Percentiles rank a stretch among this genome's conserved stretches.
These are phyloP conservation scores for Kodamaea neixiangensis DNA, from an alignment of 805 yeast genomes.

Conservation along the genomic window DNA sequence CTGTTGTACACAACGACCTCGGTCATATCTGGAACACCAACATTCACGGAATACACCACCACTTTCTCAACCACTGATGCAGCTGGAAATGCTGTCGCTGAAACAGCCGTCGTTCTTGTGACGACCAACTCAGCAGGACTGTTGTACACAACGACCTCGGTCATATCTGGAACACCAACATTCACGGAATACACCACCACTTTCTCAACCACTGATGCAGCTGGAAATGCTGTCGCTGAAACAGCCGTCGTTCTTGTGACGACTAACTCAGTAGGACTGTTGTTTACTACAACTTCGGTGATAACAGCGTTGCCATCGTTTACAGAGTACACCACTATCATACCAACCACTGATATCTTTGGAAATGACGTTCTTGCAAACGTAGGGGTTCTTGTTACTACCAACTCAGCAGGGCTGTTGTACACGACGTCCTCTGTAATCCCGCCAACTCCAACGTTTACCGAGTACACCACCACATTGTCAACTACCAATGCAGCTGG, in stretches of 20 bases:
- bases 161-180: neutral
- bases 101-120: slow-evolving; percentile 16
- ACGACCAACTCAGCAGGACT: slow-evolving; percentile 21
- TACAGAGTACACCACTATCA: slow-evolving; percentile 8
- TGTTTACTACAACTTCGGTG: slow-evolving; percentile 17
- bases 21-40: too few relatives aligned
- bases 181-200: slow-evolving; percentile 10
- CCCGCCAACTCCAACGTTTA: neutral
- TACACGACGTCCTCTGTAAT: slow-evolving; percentile 17
- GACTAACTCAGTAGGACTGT: slow-evolving; percentile 18
- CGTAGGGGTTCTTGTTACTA: slow-evolving; percentile 19
- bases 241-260: slow-evolving; percentile 10
- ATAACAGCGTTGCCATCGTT: neutral
- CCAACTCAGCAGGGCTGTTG: slow-evolving; percentile 19
- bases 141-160: slow-evolving; percentile 17
- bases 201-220: slow-evolving; percentile 8
- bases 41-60: slow-evolving; percentile 4
- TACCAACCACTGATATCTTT: slow-evolving; percentile 4
- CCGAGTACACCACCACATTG: slow-evolving; percentile 8
- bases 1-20: too few relatives aligned
- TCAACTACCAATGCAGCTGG: slow-evolving; percentile 15
- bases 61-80: slow-evolving; percentile 7
- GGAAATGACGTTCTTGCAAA: slow-evolving; percentile 11
- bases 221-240: slow-evolving; percentile 15
- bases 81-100: slow-evolving; percentile 8